These are phyloP conservation scores for Verbascum thapsus DNA, from an alignment of 257 asterid species.

Conservation along the genomic window DNA sequence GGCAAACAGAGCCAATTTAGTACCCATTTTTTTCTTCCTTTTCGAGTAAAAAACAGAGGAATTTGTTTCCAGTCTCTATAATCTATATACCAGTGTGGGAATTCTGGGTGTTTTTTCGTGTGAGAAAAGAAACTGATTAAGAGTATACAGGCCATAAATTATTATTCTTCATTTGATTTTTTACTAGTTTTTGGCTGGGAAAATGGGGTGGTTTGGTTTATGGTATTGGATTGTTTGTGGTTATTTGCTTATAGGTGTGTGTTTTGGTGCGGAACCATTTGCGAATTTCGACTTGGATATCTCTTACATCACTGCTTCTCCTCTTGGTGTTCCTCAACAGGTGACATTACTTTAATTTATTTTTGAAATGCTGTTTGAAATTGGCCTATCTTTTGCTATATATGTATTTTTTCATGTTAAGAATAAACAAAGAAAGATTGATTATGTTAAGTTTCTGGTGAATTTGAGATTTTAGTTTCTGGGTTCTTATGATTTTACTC, in stretches of 20 bases:
- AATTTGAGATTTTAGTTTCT: no score
- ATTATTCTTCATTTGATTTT: no score
- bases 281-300: conserved; percentile 59
- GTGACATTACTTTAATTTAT: conserved; percentile 32
- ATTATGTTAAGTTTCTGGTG: no score
- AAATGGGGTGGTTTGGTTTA: conserved; percentile 37
- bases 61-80: conserved; percentile 26
- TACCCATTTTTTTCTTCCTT: not conserved
- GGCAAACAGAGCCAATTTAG: no score
- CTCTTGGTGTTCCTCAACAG: conserved; percentile 97
- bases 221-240: conserved; percentile 36
- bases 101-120: conserved; percentile 4
- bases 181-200: no score
- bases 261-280: conserved; percentile 70
- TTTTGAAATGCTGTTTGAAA: not conserved
- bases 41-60: conserved; percentile 17
- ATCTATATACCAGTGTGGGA: not conserved
- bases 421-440: no score
- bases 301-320: conserved; percentile 80
- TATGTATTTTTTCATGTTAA: no score
- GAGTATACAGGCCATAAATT: no score
- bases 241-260: conserved; percentile 42
- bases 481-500: not conserved
- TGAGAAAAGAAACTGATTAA: no score
- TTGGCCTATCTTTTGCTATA: not conserved